Percentiles rank a stretch among this genome's conserved stretches.
These are phyloP conservation scores for Cladophialophora exuberans DNA, from an alignment of 2,329 filamentous ascomycete genomes.

Conservation along the genomic window DNA sequence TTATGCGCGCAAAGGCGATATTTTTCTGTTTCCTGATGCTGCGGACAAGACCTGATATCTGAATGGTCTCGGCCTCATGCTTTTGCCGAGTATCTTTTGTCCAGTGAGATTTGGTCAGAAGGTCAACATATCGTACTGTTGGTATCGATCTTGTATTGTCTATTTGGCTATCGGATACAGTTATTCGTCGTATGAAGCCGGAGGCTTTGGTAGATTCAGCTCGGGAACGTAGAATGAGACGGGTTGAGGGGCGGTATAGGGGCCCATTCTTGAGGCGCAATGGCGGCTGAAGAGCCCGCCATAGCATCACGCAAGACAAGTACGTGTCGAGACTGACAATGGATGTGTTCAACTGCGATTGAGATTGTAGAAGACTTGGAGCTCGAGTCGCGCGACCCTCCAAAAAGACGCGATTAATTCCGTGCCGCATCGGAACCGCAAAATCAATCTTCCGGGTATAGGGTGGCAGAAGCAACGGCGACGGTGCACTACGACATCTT, in stretches of 20 bases:
- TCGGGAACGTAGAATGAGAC: not conserved
- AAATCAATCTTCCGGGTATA: not conserved
- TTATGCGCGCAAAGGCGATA: conserved; percentile 79
- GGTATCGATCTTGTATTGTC: too few species aligned
- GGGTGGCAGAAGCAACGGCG: not conserved
- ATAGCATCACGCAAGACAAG: conserved; percentile 26
- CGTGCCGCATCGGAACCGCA: not conserved
- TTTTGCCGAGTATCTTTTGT: too few species aligned
- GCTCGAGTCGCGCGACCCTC: not conserved
- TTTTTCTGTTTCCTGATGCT: conserved; percentile 78
- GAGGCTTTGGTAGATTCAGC: too few species aligned
- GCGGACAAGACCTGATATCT: conserved; percentile 30
- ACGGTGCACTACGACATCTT: not conserved
- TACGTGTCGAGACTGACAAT: not conserved
- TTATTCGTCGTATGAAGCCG: too few species aligned
- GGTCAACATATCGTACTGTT: too few species aligned
- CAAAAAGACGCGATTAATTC: not conserved
- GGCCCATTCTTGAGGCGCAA: conserved; percentile 10
- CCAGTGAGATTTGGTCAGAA: too few species aligned
- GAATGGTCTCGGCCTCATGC: conserved; percentile 9
- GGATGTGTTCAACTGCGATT: not conserved
- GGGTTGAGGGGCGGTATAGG: not conserved
- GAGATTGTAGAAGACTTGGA: not conserved
- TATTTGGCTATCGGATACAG: too few species aligned
- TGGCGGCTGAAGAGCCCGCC: conserved; percentile 21